Conservation (phyloP, 352 stramenopile species). For the Phytophthora pluvialis region DNA sequence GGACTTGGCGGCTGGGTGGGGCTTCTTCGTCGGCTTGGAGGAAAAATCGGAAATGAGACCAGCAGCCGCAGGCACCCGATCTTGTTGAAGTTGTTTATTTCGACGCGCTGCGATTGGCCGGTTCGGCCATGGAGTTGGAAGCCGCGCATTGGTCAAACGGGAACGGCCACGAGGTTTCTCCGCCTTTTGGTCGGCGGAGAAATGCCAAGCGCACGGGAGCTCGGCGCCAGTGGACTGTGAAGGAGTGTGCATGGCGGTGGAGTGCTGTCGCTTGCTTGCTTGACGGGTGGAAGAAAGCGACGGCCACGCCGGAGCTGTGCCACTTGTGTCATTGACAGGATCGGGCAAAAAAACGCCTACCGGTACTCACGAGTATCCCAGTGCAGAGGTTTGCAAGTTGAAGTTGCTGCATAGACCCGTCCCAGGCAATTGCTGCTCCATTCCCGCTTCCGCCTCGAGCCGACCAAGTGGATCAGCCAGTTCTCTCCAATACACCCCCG, state of each 20-base stretch:
- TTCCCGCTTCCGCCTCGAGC: slow-evolving; percentile 6
- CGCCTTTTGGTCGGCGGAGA: neutral
- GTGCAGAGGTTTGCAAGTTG: slow-evolving; percentile 21
- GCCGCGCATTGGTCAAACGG: neutral
- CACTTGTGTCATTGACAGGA: no score
- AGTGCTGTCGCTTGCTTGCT: neutral
- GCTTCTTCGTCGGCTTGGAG: slow-evolving; percentile 2
- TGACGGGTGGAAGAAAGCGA: no score
- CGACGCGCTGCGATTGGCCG: slow-evolving; percentile 5
- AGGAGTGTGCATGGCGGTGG: no score
- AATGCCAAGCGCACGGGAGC: no score
- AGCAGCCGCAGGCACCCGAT: neutral
- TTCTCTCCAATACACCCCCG: neutral
- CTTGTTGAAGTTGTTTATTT: slow-evolving; percentile 32
- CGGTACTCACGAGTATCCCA: no score
- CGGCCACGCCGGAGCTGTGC: no score
- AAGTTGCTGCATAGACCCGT: slow-evolving; percentile 27
- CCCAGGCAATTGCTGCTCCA: neutral
- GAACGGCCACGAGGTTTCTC: slow-evolving; percentile 4
- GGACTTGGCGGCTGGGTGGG: slow-evolving; percentile 1
- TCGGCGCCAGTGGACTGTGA: neutral
- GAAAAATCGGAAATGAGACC: slow-evolving; percentile 24
- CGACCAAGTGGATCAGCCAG: neutral
- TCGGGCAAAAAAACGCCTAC: no score
- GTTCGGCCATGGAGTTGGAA: neutral